Evolutionary conservation across 2,329 filamentous ascomycete genomes (phyloP).

Genomic region (Ophiostoma novo-ulmi): DNA sequence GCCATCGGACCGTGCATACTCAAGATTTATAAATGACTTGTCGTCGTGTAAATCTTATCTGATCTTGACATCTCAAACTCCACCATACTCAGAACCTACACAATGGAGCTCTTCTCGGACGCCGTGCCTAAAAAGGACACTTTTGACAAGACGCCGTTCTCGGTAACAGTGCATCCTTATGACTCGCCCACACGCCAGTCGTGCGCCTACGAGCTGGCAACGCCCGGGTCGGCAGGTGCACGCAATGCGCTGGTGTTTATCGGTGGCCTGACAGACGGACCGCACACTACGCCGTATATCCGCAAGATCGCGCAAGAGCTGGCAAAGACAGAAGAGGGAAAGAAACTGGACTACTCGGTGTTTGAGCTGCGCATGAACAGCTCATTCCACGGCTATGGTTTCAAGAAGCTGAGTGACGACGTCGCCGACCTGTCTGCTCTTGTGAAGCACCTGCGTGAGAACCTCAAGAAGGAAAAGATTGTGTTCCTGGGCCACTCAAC

Average conservation of each 20-base stretch:
- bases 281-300: conserved; percentile 58
- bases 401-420: conserved; percentile 46
- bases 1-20: background rate
- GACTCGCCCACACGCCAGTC: conserved; percentile 28
- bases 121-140: background rate
- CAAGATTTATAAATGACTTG: too few relatives aligned
- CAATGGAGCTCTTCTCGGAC: conserved; percentile 4
- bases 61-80: background rate
- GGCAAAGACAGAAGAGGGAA: conserved; percentile 33
- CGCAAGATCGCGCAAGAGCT: conserved; percentile 44
- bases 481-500: conserved; percentile 57
- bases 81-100: background rate
- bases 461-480: conserved; percentile 46
- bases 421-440: conserved; percentile 50
- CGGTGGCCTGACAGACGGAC: conserved; percentile 65
- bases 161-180: conserved; percentile 31
- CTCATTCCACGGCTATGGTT: conserved; percentile 51
- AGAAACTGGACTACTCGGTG: conserved; percentile 44
- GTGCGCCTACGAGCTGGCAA: conserved; percentile 30
- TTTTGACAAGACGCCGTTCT: conserved; percentile 23
- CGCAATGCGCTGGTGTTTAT: conserved; percentile 62
- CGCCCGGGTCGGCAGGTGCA: conserved; percentile 21
- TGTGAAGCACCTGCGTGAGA: conserved; percentile 48
- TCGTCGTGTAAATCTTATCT: background rate
- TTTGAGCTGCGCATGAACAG: conserved; percentile 54